Evolutionary conservation across 2,329 filamentous ascomycete species (phyloP), one percentile per base, ranked within the genome.

Genomic region (Cryphonectria parasitica): DNA sequence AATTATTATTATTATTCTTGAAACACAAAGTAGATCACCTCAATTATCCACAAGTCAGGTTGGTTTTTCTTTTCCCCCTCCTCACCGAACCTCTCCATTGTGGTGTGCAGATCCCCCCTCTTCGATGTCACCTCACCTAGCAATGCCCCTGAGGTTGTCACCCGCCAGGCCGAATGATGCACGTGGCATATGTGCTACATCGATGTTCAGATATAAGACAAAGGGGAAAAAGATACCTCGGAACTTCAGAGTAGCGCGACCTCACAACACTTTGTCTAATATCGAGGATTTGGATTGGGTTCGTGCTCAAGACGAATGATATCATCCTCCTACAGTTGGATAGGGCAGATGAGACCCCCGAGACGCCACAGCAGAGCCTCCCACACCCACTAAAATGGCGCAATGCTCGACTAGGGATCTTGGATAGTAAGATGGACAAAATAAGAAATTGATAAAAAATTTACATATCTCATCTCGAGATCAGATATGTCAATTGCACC

Each of bases 401-500:
- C n/a, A 11, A 28, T 56, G 52, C 52, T 56, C n/a, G 13, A 56
- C 25, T 11, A n/a, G 52, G 52, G 52, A 28, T 56, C 10, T 28
- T 31, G 2, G 45, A n/a, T 22, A 39, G 45, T 49, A 49, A 22
- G 19, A n/a, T 34, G 34, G 45, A 49, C 22, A 17, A n/a, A 3
- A 49, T 49, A 49, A 49, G 11, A 39, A n/a, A 8, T 7, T n/a
- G 7, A 49, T n/a, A n/a, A 19, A 58, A 58, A 58, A 58, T 8
- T 17, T 58, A 58, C 13, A 58, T 15, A 58, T 28, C 39, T 60
- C 68, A 34, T 61, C 36, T 69, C 31, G 66, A 39, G 45, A 54
- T 39, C 62, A 56, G 66, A 36, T 19, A n/a, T 43, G 61, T 64
- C 52, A 34, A 68, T 70, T 19, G 45, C 8, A n/a, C 34, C 45